Evolutionary conservation across 768 basidiomycete genomes (phyloP), one percentile per base, ranked within the genome.

Genomic region (Chalciporus sphaerocephalus): DNA sequence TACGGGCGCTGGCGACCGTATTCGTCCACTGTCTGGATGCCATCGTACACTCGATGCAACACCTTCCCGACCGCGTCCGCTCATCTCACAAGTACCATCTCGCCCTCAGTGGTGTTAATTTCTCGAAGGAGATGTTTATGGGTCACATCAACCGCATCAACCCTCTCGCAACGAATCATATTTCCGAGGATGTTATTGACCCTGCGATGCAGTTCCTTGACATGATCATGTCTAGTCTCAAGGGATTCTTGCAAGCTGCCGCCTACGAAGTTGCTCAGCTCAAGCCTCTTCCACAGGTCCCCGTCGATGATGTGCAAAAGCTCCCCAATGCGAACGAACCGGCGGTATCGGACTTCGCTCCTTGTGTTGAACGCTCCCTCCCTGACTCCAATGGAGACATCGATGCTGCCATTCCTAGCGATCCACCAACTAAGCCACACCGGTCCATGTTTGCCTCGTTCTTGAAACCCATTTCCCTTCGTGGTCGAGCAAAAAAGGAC

Each of bases 151-250:
- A 30, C 32, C 51, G 34, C 13, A 38, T 59, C 15, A n/a, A 11
- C 21, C 50, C 2, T 18, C 8, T 21, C 16, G 50, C 22, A 38
- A 42, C 17, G 38, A 33, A 34, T 15, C 49, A 32, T 6, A 8
- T 38, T 44, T 5, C 40, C 42, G 46, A 23, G 16, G 51, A 53
- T 23, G 44, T 44, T 6, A 61, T 60, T 22, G 38, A 49, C 2
- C 22, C 39, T 15, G 47, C 47, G 9, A 54, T 67, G 51, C 59
- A 60, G 24, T 51, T 55, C 28, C 59, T 69, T 11, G 67, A 69
- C 10, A 54, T 59, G 44, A 56, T 53, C 10, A 58, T 72, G 56
- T 53, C 58, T 1, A 58, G 52, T 44, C 56, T 73, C 46, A 67
- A 58, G 46, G 42, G 42, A 10, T 63, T 69, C 43, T 54, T 73